Percentiles rank a stretch among this genome's conserved stretches.
Evolutionary conservation across 1,284 basidiomycete species (phyloP).

Genomic region (Stygiomarasmius scandens): DNA sequence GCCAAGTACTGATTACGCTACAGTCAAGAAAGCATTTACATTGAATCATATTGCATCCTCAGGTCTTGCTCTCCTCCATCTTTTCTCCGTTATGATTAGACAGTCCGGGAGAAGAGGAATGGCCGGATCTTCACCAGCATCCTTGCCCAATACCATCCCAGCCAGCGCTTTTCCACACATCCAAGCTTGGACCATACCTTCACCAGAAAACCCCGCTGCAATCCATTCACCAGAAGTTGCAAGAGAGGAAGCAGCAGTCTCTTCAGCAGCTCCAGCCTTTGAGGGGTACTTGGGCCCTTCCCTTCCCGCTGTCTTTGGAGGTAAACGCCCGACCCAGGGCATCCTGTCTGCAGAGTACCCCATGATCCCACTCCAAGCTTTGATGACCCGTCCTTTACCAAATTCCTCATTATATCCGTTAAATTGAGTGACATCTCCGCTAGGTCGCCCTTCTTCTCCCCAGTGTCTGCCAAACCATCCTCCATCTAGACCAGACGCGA

Average conservation of each 20-base stretch:
- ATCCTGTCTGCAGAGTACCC: conserved; percentile 53
- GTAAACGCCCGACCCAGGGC: conserved; percentile 62
- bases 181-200: conserved; percentile 73
- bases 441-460: conserved; percentile 31
- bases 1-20: no score
- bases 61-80: conserved; percentile 42
- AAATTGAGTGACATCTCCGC: conserved; percentile 12
- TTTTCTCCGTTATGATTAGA: conserved; percentile 50
- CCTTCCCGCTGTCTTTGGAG: conserved; percentile 37
- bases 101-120: conserved; percentile 49
- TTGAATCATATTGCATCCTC: conserved; percentile 25
- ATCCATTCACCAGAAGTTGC: conserved; percentile 53
- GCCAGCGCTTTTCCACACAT: conserved; percentile 59
- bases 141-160: conserved; percentile 49
- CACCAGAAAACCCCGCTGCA: conserved; percentile 61
- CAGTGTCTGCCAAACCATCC: conserved; percentile 47
- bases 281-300: conserved; percentile 13
- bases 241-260: conserved; percentile 5
- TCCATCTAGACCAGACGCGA: conserved; percentile 27
- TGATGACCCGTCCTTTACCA: conserved; percentile 46
- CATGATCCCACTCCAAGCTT: conserved; percentile 63
- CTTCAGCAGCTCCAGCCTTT: not conserved
- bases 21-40: no score
- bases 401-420: conserved; percentile 17
- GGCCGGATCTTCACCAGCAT: conserved; percentile 21